Evolutionary conservation across 2,329 filamentous ascomycete species (phyloP).

Genomic region (Colletotrichum sp.): DNA sequence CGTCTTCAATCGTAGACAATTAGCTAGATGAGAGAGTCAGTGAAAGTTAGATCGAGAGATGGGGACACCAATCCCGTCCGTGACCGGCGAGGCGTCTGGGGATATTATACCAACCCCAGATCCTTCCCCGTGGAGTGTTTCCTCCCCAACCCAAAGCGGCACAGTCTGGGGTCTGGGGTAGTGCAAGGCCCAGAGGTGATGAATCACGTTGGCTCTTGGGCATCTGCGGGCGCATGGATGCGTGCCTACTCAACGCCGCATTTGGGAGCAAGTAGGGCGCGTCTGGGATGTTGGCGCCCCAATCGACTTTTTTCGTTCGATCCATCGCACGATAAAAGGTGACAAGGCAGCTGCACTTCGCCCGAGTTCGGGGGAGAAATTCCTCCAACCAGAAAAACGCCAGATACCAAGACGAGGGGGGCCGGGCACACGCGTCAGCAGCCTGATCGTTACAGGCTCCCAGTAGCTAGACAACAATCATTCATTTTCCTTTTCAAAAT

Average conservation of each 20-base stretch:
- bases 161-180: background rate
- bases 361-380: background rate
- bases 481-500: background rate
- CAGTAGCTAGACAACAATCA: background rate
- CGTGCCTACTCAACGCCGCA: background rate
- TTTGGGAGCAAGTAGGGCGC: background rate
- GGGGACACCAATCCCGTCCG: background rate
- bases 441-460: background rate
- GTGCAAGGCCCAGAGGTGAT: background rate
- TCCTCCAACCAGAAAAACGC: constrained; percentile 3
- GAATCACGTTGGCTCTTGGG: background rate
- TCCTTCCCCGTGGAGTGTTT: background rate
- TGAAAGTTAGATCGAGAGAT: background rate
- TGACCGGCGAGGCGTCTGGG: background rate
- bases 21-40: background rate
- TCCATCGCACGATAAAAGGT: background rate
- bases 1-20: background rate
- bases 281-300: background rate
- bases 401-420: background rate
- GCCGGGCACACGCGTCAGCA: background rate
- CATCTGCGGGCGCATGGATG: background rate
- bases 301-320: background rate
- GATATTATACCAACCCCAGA: background rate
- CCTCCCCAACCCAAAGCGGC: background rate
- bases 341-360: background rate